Conservation (phyloP, 2,329 filamentous ascomycete genomes). For the Ampelomyces quisqualis region DNA sequence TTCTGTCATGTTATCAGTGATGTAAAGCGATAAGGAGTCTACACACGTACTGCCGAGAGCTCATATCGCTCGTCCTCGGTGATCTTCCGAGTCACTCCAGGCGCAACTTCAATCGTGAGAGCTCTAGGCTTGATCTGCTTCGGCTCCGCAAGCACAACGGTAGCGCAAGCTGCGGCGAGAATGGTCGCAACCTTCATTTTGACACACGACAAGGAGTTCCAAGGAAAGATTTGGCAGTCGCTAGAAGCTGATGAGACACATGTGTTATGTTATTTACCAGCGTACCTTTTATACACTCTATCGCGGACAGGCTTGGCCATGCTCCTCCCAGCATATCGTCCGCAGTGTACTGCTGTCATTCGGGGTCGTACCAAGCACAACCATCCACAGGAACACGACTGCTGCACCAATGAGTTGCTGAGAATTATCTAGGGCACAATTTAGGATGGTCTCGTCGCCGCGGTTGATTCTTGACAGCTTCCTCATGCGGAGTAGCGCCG, state of each 20-base stretch:
- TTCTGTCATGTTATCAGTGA: conserved; percentile 6
- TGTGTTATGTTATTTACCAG: background rate
- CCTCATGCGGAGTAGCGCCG: conserved; percentile 4
- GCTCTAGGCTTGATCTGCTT: conserved; percentile 15
- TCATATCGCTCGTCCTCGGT: conserved; percentile 92
- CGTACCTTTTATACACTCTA: background rate
- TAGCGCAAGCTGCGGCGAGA: conserved; percentile 13
- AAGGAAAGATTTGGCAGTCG: background rate
- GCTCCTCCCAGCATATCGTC: conserved; percentile 3
- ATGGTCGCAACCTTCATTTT: conserved; percentile 7
- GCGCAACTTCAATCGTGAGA: conserved; percentile 73
- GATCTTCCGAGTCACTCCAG: conserved; percentile 76
- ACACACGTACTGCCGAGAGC: conserved; percentile 63
- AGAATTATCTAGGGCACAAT: background rate
- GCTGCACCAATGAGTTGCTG: conserved; percentile 1
- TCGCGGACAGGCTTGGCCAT: background rate
- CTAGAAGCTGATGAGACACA: background rate
- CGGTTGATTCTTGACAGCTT: conserved; percentile 9
- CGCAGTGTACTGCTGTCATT: conserved; percentile 1
- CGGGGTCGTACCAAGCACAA: conserved; percentile 6
- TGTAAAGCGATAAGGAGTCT: background rate
- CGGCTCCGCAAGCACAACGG: conserved; percentile 12
- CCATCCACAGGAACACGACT: background rate
- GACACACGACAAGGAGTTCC: background rate
- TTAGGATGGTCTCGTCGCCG: conserved; percentile 5